phyloP scores from a whole-genome alignment of 805 yeast genomes.

The Brettanomyces naardenensis region DNA sequence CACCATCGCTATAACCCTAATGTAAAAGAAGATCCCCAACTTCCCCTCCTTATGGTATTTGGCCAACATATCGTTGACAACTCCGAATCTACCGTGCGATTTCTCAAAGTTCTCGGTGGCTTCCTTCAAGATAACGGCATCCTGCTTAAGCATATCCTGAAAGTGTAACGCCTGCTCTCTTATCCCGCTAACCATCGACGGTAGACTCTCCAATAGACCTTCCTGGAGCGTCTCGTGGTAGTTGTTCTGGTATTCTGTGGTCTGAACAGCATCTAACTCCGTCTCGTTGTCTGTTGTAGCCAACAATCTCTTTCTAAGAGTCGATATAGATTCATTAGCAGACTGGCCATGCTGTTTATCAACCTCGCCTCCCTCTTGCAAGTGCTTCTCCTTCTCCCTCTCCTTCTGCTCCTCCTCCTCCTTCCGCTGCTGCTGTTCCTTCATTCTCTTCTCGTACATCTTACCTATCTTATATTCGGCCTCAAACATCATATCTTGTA shows the following conservation, averaged over 20 bases:
- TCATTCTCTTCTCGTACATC: slow-evolving; percentile 2
- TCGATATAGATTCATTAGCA: slow-evolving; percentile 21
- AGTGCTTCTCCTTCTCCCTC: background rate
- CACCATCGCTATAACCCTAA: slow-evolving; percentile 18
- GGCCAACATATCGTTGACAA: slow-evolving; percentile 20
- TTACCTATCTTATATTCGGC: slow-evolving; percentile 10
- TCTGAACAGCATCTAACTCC: slow-evolving; percentile 20
- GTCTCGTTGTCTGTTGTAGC: slow-evolving; percentile 14
- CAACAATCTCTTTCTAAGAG: slow-evolving; percentile 22
- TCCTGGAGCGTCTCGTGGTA: slow-evolving; percentile 27
- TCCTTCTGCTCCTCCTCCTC: background rate
- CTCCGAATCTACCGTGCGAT: slow-evolving; percentile 20
- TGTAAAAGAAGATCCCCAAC: slow-evolving; percentile 26
- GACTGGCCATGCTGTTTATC: slow-evolving; percentile 2
- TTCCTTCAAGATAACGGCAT: slow-evolving; percentile 25
- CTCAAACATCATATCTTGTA: slow-evolving; percentile 12
- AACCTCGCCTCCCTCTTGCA: background rate
- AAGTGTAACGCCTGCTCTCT: slow-evolving; percentile 26
- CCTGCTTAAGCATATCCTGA: slow-evolving; percentile 24
- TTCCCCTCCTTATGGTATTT: slow-evolving; percentile 27
- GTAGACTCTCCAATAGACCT: slow-evolving; percentile 24
- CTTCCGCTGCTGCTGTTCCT: slow-evolving; percentile 2
- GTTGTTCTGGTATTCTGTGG: slow-evolving; percentile 19
- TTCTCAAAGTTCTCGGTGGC: slow-evolving; percentile 27
- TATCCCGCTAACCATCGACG: slow-evolving; percentile 23